A percentile compares a stretch with the other conserved stretches of the same genome.
phyloP scores from a whole-genome alignment of 805 yeast species.

The Vanderwaltozyma verrucispora region DNA sequence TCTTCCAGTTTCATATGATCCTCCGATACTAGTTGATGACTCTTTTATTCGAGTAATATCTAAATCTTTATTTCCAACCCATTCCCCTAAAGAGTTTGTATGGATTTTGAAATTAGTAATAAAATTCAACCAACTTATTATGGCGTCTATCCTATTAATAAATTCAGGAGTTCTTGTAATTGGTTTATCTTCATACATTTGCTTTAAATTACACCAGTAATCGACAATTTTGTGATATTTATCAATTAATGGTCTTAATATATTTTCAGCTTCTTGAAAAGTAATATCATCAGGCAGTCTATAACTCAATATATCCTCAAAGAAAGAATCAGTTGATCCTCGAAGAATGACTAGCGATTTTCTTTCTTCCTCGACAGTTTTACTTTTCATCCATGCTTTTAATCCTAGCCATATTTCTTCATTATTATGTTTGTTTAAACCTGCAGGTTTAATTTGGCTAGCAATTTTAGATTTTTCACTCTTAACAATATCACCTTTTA shows the following conservation, averaged over 20 bases:
- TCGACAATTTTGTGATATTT: conserved; percentile 58
- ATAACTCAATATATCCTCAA: conserved; percentile 60
- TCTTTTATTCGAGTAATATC: conserved; percentile 43
- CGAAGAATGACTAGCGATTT: conserved; percentile 59
- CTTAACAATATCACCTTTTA: conserved; percentile 89
- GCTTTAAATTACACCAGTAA: conserved; percentile 69
- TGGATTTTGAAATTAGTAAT: conserved; percentile 59
- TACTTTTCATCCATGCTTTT: conserved; percentile 68
- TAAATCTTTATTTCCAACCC: conserved; percentile 80
- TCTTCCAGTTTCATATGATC: conserved; percentile 48
- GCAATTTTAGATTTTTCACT: conserved; percentile 77
- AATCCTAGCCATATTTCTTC: conserved; percentile 76
- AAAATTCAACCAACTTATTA: conserved; percentile 75
- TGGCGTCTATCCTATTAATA: conserved; percentile 54
- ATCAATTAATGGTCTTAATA: conserved; percentile 48
- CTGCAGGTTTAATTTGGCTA: conserved; percentile 30
- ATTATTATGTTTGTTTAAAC: conserved; percentile 18
- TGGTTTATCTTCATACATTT: conserved; percentile 74
- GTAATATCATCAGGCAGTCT: conserved; percentile 38
- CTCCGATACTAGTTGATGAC: conserved; percentile 8
- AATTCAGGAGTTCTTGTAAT: conserved; percentile 55
- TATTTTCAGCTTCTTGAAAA: conserved; percentile 33
- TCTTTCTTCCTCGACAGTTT: conserved; percentile 71
- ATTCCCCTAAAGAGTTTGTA: conserved; percentile 46
- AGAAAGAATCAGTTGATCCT: conserved; percentile 57